These are phyloP conservation scores for Paecilomyces fulvus DNA, from an alignment of 2,329 filamentous ascomycete genomes.

Conservation along the genomic window DNA sequence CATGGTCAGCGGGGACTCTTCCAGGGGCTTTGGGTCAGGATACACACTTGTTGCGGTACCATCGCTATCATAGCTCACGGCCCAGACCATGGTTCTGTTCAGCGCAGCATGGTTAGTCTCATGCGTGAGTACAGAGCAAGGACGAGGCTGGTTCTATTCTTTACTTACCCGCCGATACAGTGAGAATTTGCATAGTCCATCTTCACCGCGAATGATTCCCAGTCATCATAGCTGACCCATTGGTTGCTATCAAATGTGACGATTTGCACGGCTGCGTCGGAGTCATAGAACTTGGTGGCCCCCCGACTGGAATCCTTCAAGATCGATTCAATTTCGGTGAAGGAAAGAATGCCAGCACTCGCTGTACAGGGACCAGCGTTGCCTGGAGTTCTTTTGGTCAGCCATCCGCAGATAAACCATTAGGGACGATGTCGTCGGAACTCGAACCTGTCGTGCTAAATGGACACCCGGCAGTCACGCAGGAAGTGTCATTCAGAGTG, in stretches of 20 bases:
- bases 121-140: no score
- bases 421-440: constrained; percentile 4
- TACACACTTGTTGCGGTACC: no score
- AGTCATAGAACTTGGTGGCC: neutral
- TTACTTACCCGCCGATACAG: no score
- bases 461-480: neutral
- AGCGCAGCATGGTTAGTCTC: no score
- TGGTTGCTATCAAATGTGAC: neutral
- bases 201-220: no score
- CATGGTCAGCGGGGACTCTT: no score
- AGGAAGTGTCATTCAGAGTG: no score
- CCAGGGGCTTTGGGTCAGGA: no score
- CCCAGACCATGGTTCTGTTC: no score
- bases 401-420: neutral
- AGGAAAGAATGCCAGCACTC: neutral
- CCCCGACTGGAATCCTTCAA: neutral
- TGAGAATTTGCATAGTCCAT: no score
- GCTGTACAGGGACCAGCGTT: neutral
- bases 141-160: no score
- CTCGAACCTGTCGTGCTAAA: constrained; percentile 18
- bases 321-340: neutral
- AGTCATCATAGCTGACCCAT: neutral
- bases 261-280: neutral
- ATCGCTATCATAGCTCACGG: no score
- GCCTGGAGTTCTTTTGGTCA: neutral